Evolutionary conservation across 2,329 filamentous ascomycete species (phyloP).

Genomic region (Aspergillus ustus): DNA sequence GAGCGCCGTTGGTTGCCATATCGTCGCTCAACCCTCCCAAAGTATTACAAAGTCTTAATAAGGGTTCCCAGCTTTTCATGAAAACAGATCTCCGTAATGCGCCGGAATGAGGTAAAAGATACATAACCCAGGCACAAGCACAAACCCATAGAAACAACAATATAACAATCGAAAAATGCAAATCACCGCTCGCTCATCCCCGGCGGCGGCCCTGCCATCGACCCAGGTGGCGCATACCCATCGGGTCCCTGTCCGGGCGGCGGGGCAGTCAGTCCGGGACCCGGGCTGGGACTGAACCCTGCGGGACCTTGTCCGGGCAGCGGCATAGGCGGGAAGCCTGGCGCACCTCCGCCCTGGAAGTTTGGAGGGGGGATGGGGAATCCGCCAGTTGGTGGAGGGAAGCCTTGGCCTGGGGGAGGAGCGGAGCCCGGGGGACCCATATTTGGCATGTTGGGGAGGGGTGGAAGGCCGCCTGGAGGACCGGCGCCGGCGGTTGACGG

Average conservation of each 20-base stretch:
- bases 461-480: constrained; percentile 41
- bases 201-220: constrained; percentile 27
- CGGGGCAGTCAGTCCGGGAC: constrained; percentile 33
- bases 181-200: constrained; percentile 32
- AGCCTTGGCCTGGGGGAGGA: constrained; percentile 23
- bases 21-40: not conserved
- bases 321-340: constrained; percentile 40
- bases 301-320: constrained; percentile 29
- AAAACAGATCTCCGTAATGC: constrained; percentile 8
- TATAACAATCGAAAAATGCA: constrained; percentile 5
- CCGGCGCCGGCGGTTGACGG: constrained; percentile 41
- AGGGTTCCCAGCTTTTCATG: not conserved
- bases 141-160: constrained; percentile 1
- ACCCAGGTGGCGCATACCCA: constrained; percentile 30
- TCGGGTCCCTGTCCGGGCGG: constrained; percentile 37
- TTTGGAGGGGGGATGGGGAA: constrained; percentile 35
- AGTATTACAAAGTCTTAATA: not conserved
- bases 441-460: constrained; percentile 44
- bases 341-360: constrained; percentile 50
- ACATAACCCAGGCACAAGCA: not conserved
- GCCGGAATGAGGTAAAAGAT: constrained; percentile 6
- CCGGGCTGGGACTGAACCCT: constrained; percentile 31
- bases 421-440: constrained; percentile 47
- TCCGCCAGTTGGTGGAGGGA: constrained; percentile 31
- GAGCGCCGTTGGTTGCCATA: not conserved